phyloP scores from a whole-genome alignment of 441 rosid genomes.

The Rhodomyrtus psidioides region DNA sequence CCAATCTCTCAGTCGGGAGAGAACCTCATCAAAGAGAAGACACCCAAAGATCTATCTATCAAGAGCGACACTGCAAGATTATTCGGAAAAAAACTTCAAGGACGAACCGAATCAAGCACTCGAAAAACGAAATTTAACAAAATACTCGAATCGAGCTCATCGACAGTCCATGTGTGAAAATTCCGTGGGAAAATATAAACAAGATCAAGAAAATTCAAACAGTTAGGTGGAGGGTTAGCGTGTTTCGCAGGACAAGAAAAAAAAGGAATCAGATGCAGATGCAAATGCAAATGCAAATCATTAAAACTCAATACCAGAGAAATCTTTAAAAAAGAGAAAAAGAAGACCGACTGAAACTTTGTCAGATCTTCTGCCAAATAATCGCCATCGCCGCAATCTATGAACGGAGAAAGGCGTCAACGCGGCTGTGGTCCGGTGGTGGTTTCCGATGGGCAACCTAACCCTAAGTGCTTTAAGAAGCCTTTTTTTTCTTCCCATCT shows the following conservation, averaged over 20 bases:
- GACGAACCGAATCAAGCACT: neutral
- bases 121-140: neutral
- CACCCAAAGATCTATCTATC: neutral
- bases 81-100: neutral
- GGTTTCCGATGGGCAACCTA: neutral
- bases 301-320: neutral
- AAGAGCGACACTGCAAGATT: neutral
- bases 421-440: neutral
- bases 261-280: neutral
- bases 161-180: neutral
- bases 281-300: neutral
- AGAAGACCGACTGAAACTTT: neutral
- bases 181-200: neutral
- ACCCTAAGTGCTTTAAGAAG: neutral
- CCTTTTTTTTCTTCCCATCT: neutral
- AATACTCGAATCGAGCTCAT: neutral
- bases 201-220: neutral
- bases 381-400: neutral
- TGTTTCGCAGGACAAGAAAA: neutral
- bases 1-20: neutral
- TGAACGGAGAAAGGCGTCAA: neutral
- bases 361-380: neutral
- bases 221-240: neutral
- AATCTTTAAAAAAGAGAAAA: neutral
- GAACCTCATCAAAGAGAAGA: neutral